Evolutionary conservation across 2,329 filamentous ascomycete species (phyloP).

Genomic region (Echinosphaeria canescens): DNA sequence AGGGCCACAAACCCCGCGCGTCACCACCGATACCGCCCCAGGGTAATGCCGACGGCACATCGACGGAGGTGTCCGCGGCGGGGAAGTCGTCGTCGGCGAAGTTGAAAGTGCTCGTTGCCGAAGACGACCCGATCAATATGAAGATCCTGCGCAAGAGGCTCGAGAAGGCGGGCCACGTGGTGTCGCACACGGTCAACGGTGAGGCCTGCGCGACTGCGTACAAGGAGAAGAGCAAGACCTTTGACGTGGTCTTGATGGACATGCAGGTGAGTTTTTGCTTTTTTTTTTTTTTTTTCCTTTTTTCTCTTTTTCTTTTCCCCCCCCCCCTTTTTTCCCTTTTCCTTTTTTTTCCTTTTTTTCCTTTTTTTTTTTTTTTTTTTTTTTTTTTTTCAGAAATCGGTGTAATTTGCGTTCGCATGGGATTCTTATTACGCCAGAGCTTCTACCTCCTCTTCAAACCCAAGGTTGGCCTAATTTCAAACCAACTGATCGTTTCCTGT

Average conservation of each 20-base stretch:
- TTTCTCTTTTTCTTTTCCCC: too few species aligned
- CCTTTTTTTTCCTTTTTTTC: constrained; percentile 3
- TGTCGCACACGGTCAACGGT: constrained; percentile 58
- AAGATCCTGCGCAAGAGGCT: constrained; percentile 62
- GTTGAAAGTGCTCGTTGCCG: constrained; percentile 54
- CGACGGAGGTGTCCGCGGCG: constrained; percentile 1
- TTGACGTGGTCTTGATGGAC: constrained; percentile 77
- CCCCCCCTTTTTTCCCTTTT: neutral
- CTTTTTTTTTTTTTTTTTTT: too few species aligned
- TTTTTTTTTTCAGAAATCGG: too few species aligned
- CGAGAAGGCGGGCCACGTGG: constrained; percentile 52
- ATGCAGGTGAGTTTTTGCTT: constrained; percentile 42
- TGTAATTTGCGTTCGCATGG: too few species aligned
- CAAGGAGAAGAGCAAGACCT: constrained; percentile 35
- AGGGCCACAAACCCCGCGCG: neutral
- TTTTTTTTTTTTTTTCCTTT: constrained; percentile 9
- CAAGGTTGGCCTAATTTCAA: too few species aligned
- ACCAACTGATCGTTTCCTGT: too few species aligned
- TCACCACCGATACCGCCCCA: constrained; percentile 1
- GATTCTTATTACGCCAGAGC: too few species aligned
- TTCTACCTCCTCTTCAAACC: too few species aligned
- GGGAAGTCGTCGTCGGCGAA: constrained; percentile 9
- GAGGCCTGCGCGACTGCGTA: constrained; percentile 63
- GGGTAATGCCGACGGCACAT: constrained; percentile 1
- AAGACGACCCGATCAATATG: constrained; percentile 78